Evolutionary conservation across 495 filamentous ascomycete species (phyloP).

Genomic region (Penicillium subrubescens): DNA sequence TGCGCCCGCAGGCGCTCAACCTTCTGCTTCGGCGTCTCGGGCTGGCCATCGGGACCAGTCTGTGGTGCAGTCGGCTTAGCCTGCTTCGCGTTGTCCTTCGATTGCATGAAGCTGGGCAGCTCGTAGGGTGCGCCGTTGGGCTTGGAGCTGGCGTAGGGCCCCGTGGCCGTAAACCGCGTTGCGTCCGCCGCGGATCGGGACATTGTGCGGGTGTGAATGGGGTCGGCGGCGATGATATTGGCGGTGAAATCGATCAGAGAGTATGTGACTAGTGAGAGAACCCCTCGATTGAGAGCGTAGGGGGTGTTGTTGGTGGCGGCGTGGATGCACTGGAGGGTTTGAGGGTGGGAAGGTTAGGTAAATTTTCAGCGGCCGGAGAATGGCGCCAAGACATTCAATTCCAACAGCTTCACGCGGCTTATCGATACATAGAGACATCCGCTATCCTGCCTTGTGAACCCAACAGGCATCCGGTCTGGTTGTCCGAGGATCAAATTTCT

Average conservation of each 20-base stretch:
- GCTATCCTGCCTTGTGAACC: not conserved
- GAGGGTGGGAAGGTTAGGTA: conserved; percentile 28
- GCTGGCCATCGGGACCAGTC: conserved; percentile 35
- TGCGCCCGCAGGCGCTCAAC: conserved; percentile 83
- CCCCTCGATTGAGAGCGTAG: conserved; percentile 18
- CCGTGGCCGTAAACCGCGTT: conserved; percentile 92
- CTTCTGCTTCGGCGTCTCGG: conserved; percentile 87
- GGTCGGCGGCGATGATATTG: conserved; percentile 2
- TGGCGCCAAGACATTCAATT: conserved; percentile 28
- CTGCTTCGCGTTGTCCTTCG: conserved; percentile 24
- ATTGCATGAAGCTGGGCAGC: conserved; percentile 37
- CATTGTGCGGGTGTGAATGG: conserved; percentile 45
- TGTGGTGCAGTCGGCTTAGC: conserved; percentile 23
- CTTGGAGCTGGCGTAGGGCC: conserved; percentile 81
- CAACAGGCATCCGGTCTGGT: not conserved
- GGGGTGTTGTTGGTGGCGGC: conserved; percentile 19
- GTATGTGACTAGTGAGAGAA: not conserved
- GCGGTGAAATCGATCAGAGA: conserved; percentile 8
- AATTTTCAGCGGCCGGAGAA: conserved; percentile 42
- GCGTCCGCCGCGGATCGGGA: conserved; percentile 89
- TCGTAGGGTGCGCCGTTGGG: conserved; percentile 44
- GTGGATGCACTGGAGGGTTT: conserved; percentile 14
- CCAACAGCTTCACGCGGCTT: conserved; percentile 22
- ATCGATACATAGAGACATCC: not conserved
- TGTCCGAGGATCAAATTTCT: not conserved